These are phyloP conservation scores for Xylaria sp. DNA, from an alignment of 2,329 filamentous ascomycete species.

Conservation along the genomic window DNA sequence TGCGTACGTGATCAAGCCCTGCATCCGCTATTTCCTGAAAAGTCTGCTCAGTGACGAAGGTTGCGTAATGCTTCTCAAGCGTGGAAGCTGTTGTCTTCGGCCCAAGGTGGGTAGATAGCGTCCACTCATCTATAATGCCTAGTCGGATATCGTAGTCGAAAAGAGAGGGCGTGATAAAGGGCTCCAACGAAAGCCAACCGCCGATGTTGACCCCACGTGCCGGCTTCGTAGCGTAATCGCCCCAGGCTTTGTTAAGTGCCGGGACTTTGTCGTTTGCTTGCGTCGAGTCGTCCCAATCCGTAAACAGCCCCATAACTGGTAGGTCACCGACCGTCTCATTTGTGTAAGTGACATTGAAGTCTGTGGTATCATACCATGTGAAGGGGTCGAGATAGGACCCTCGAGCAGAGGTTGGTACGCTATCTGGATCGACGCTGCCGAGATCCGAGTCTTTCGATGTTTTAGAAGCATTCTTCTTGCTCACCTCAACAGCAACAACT, in stretches of 20 bases:
- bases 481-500: slow-evolving; percentile 72
- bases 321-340: slow-evolving; percentile 84
- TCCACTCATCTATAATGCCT: slow-evolving; percentile 89
- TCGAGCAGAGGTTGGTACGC: slow-evolving; percentile 73
- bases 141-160: slow-evolving; percentile 75
- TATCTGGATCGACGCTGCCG: slow-evolving; percentile 63
- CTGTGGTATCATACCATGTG: slow-evolving; percentile 87
- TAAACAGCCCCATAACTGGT: slow-evolving; percentile 89
- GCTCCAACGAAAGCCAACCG: slow-evolving; percentile 93
- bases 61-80: slow-evolving; percentile 91
- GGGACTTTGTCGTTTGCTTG: slow-evolving; percentile 84
- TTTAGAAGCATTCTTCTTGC: slow-evolving; percentile 66
- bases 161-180: slow-evolving; percentile 93
- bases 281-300: slow-evolving; percentile 84
- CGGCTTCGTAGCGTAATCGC: slow-evolving; percentile 78
- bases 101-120: slow-evolving; percentile 77
- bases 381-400: slow-evolving; percentile 88
- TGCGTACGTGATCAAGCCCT: slow-evolving; percentile 95
- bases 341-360: slow-evolving; percentile 96
- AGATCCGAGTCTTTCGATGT: slow-evolving; percentile 59
- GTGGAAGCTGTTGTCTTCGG: slow-evolving; percentile 69
- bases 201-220: slow-evolving; percentile 93
- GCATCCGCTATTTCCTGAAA: slow-evolving; percentile 87
- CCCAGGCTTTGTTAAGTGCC: slow-evolving; percentile 78
- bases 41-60: slow-evolving; percentile 85